A percentile compares a stretch with the other conserved stretches of the same genome.
These are phyloP conservation scores for Elsinoe perseae DNA, from an alignment of 2,329 filamentous ascomycete genomes.

Conservation along the genomic window DNA sequence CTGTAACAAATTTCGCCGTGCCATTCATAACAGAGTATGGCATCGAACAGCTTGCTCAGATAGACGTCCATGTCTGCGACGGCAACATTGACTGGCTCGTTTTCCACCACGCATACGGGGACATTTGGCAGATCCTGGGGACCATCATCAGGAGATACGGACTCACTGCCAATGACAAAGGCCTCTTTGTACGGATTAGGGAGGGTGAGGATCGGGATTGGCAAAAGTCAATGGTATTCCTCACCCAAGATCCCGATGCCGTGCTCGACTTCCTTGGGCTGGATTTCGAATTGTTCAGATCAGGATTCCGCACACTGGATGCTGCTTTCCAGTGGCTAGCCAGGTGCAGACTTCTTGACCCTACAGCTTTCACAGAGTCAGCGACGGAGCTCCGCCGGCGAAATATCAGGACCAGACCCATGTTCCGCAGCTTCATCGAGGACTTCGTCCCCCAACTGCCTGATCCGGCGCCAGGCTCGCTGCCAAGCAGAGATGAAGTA, in stretches of 20 bases:
- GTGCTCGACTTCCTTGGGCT: slow-evolving; percentile 60
- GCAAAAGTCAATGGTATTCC: slow-evolving; percentile 49
- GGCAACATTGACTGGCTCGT: slow-evolving; percentile 51
- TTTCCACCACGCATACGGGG: slow-evolving; percentile 66
- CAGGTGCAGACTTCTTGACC: slow-evolving; percentile 52
- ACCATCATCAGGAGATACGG: slow-evolving; percentile 48
- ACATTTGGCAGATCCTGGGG: slow-evolving; percentile 60
- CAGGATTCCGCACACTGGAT: slow-evolving; percentile 47
- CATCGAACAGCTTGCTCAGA: slow-evolving; percentile 46
- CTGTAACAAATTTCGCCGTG: slow-evolving; percentile 44
- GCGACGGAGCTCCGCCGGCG: slow-evolving; percentile 23
- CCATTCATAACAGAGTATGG: slow-evolving; percentile 34
- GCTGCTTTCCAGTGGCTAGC: slow-evolving; percentile 57
- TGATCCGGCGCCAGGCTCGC: slow-evolving; percentile 18
- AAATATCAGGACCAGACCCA: slow-evolving; percentile 47
- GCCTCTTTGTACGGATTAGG: slow-evolving; percentile 57
- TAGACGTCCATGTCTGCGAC: slow-evolving; percentile 57
- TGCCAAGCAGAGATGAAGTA: slow-evolving; percentile 39
- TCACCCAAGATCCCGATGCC: slow-evolving; percentile 50
- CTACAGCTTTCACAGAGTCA: slow-evolving; percentile 26
- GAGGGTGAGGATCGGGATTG: slow-evolving; percentile 57
- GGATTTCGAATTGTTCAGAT: slow-evolving; percentile 42
- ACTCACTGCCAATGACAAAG: slow-evolving; percentile 55
- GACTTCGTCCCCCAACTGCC: slow-evolving; percentile 49
- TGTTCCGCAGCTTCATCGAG: slow-evolving; percentile 55